These are phyloP conservation scores for Aspergillus bertholletiae DNA, from an alignment of 495 filamentous ascomycete species.

Conservation along the genomic window DNA sequence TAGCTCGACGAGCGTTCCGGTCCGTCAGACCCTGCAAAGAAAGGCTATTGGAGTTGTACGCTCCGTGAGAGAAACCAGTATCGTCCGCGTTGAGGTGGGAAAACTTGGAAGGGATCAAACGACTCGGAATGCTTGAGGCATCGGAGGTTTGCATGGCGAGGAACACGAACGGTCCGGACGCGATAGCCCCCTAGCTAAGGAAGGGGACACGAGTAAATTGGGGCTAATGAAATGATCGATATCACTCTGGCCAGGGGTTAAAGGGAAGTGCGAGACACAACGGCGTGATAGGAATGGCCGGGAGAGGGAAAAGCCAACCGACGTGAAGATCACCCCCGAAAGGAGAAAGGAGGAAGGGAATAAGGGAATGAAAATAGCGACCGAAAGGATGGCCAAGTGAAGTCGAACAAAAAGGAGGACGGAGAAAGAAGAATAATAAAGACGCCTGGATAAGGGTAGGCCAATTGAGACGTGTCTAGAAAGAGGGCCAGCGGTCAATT, in stretches of 20 bases:
- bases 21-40: conserved; percentile 69
- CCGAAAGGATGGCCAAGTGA: conserved; percentile 29
- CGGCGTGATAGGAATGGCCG: conserved; percentile 23
- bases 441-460: conserved; percentile 11
- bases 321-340: conserved; percentile 29
- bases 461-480: conserved; percentile 28
- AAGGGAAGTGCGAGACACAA: conserved; percentile 10
- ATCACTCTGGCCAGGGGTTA: conserved; percentile 15
- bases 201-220: conserved; percentile 64
- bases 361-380: conserved; percentile 24
- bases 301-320: conserved; percentile 31
- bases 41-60: conserved; percentile 76
- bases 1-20: conserved; percentile 74
- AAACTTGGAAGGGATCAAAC: conserved; percentile 60
- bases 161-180: conserved; percentile 51
- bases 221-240: conserved; percentile 24
- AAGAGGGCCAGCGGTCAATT: conserved; percentile 24
- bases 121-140: conserved; percentile 53
- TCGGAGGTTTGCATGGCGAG: conserved; percentile 85
- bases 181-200: conserved; percentile 64
- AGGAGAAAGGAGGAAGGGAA: conserved; percentile 35
- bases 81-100: conserved; percentile 62
- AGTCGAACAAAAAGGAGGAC: conserved; percentile 22
- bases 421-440: conserved; percentile 11
- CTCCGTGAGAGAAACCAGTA: conserved; percentile 87